Evolutionary conservation across 208 protist species (phyloP), one percentile per base, ranked within the genome.

Genomic region (Naegleria lovaniensis): DNA sequence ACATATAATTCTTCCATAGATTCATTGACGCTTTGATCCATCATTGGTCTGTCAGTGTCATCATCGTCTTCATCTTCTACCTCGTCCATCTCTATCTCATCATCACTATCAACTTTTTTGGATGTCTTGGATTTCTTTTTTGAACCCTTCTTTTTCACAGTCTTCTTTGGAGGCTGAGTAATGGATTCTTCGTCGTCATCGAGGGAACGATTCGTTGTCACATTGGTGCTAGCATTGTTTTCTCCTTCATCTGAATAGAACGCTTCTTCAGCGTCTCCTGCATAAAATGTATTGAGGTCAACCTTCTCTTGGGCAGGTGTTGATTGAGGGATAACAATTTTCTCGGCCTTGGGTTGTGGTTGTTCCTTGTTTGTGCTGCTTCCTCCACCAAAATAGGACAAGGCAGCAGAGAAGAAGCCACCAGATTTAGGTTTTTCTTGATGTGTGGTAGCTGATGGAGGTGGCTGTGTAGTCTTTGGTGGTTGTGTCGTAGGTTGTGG

Each of bases 1-100:
- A 87, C 40, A 38, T 87, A 87, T 36, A 87, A 29, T 29, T 87
- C 83, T 51, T 87, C 83, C 55, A 67, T 67, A 67, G 55, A 67
- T 51, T 87, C 83, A 51, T 87, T 51, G 29, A 87, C 39, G 52
- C 9, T 15, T 52, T 25, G 16, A n/a, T 87, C 83, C 7, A 51
- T 87, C 83, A 58, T 88, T 88, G 84, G 41, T 58, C 84, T 58
- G 6, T 58, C 41, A 58, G 19, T 58, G 16, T n/a, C n/a, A 33
- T 88, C n/a, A 0, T 59, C 41, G 0, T 41, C 29, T 5, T 87
- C 83, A 52, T 40, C 33, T 52, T 87, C 83, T 7, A 15, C 33
- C 6, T 87, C 83, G n/a, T 87, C 83, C 15, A 16, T 5, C 0
- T 87, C 83, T 36, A 29, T 15, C 52, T 87, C 29, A 36, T 43